phyloP scores from a whole-genome alignment of 2,329 filamentous ascomycete species.

The Paradendryphiella salina region DNA sequence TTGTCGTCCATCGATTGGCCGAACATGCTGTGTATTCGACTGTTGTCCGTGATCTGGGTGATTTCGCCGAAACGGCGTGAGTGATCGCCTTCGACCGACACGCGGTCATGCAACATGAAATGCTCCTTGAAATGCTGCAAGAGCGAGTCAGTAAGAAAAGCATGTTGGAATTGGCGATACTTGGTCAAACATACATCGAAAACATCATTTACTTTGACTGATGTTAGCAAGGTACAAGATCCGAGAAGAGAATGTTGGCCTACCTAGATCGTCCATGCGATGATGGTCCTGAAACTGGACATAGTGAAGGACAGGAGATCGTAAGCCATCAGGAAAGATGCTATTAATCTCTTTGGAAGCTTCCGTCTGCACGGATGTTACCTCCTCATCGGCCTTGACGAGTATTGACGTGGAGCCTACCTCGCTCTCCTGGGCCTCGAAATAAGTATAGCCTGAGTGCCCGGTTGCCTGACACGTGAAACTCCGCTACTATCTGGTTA shows the following conservation, averaged over 20 bases:
- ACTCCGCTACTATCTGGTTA: constrained; percentile 62
- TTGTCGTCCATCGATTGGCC: constrained; percentile 35
- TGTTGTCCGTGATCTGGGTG: constrained; percentile 38
- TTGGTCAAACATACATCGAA: constrained; percentile 9
- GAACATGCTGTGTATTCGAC: constrained; percentile 35
- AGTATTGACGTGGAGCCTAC: constrained; percentile 57
- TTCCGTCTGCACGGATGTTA: constrained; percentile 49
- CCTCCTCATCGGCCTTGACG: constrained; percentile 30
- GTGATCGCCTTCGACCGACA: constrained; percentile 39
- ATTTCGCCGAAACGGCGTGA: constrained; percentile 37
- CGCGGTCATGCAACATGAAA: constrained; percentile 39
- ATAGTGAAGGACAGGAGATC: constrained; percentile 84
- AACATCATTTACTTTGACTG: constrained; percentile 9
- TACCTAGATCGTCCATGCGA: constrained; percentile 80
- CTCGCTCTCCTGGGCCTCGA: constrained; percentile 89
- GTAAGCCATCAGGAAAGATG: constrained; percentile 86
- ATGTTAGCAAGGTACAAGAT: constrained; percentile 43
- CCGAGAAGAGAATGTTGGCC: constrained; percentile 22
- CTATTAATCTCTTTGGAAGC: constrained; percentile 88
- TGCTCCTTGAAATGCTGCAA: constrained; percentile 43
- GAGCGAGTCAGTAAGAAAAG: constrained; percentile 8
- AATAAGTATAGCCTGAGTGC: constrained; percentile 87
- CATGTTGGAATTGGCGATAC: neutral
- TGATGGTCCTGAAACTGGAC: constrained; percentile 82
- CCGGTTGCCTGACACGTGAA: constrained; percentile 98